Evolutionary conservation across 768 basidiomycete genomes (phyloP), one percentile per base, ranked within the genome.

Genomic region (Psilocybe azurescens): DNA sequence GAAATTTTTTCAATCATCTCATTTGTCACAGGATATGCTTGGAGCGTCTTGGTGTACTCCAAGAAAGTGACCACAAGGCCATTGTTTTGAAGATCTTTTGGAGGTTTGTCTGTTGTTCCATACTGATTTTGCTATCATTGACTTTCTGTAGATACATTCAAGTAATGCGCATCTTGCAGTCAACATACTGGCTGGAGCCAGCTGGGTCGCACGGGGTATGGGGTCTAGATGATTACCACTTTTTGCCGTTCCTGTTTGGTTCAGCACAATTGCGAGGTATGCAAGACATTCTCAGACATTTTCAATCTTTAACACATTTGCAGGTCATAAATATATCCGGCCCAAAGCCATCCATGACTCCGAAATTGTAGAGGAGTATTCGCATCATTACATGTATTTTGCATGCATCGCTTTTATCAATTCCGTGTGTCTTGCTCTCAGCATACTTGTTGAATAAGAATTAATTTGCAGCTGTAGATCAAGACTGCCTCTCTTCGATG

Each of bases 191-290:
- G 95, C 86, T 98, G 0, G 97, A 99, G 73, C 96, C 97, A 3
- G 97, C 97, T 6, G 96, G 97, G n/a, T 99, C 97, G 1, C 97
- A 99, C 72, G 97, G 97, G 0, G 97, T 98, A 0, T 99, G 96
- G 93, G 97, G 97, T 1, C 78, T 99, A 58, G 95, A 97, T 68
- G 95, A 98, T 69, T 99, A 98, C 69, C 95, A 97, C 69, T 99
- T 97, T 77, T 81, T 96, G 14, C 96, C 92, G 0, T 98, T 95
- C 79, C 72, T 95, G 47, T 95, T 90, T 68, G 94, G 94, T 2
- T 86, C 91, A 2, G 89, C 92, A 1, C 95, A 97, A 69, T 74
- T 96, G 53, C 75, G 83, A 71, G 87, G 88, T 83, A 58, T 28
- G 73, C 65, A 7, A 24, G n/a, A 28, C 24, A 20, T 6, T 49